A percentile compares a stretch with the other conserved stretches of the same genome.
phyloP scores from a whole-genome alignment of 306 rosid species.

The Castanea mollissima region DNA sequence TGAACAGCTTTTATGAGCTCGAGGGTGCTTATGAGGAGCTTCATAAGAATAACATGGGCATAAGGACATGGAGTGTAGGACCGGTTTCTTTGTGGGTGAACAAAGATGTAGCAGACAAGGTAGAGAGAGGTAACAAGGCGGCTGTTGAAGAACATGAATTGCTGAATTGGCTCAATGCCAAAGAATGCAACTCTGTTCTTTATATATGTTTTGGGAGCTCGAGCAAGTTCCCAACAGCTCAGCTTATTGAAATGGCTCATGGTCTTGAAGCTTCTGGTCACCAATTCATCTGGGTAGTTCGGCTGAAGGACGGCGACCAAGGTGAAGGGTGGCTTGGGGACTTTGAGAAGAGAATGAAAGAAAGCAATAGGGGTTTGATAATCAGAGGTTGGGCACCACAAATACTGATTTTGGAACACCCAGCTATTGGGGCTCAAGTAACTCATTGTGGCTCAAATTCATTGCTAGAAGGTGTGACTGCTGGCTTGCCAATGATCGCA shows the following conservation, averaged over 20 bases:
- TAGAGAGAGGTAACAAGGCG: slow-evolving; percentile 19
- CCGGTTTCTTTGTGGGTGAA: slow-evolving; percentile 39
- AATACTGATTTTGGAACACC: not conserved
- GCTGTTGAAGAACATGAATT: slow-evolving; percentile 22
- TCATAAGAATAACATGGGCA: slow-evolving; percentile 14
- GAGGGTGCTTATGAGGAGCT: too few relatives aligned
- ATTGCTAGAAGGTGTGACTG: not conserved
- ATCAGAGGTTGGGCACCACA: not conserved
- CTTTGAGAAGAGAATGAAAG: not conserved
- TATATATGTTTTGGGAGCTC: slow-evolving; percentile 7
- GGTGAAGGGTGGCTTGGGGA: not conserved
- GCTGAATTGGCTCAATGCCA: slow-evolving; percentile 32
- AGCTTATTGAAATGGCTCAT: slow-evolving; percentile 12
- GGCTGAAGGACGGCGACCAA: not conserved
- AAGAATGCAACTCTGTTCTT: slow-evolving; percentile 18
- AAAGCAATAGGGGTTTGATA: not conserved
- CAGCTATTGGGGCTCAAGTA: not conserved
- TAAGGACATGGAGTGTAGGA: slow-evolving; percentile 36
- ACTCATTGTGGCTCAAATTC: not conserved
- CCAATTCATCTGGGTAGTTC: slow-evolving; percentile 11
- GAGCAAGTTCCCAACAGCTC: slow-evolving; percentile 8
- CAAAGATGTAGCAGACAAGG: slow-evolving; percentile 25
- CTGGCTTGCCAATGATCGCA: not conserved
- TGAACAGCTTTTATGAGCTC: too few relatives aligned
- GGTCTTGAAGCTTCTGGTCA: not conserved